phyloP scores from a whole-genome alignment of 495 filamentous ascomycete species.

The Aspergillus sclerotioniger region DNA sequence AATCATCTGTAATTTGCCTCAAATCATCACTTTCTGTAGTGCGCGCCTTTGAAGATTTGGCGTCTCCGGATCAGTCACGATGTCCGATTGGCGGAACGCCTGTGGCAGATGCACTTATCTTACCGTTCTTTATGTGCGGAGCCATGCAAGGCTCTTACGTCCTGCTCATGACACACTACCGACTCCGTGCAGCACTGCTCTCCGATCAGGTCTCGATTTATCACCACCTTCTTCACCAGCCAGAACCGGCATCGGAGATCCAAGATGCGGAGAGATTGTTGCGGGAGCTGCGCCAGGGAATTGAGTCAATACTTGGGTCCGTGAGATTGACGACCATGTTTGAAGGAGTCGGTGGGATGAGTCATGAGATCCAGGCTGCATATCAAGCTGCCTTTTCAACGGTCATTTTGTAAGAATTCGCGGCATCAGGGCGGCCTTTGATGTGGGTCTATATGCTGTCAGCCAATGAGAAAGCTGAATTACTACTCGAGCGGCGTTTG shows the following conservation, averaged over 20 bases:
- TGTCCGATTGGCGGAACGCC: background rate
- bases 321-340: background rate
- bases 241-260: slow-evolving; percentile 5
- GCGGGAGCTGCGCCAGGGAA: slow-evolving; percentile 9
- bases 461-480: no score
- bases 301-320: background rate
- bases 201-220: slow-evolving; percentile 6
- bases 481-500: no score
- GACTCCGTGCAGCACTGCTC: slow-evolving; percentile 4
- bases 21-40: slow-evolving; percentile 6
- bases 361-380: no score
- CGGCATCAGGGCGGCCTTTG: no score
- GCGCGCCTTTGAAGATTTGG: slow-evolving; percentile 3
- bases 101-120: background rate
- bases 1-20: slow-evolving; percentile 5
- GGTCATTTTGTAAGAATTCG: no score
- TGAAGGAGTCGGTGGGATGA: no score
- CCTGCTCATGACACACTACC: slow-evolving; percentile 6
- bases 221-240: background rate
- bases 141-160: slow-evolving; percentile 9
- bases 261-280: slow-evolving; percentile 8
- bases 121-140: slow-evolving; percentile 10
- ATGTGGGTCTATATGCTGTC: no score
- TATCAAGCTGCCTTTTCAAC: no score
- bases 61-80: background rate